Evolutionary conservation across 805 yeast species (phyloP).

Genomic region (Saturnispora zaruensis): DNA sequence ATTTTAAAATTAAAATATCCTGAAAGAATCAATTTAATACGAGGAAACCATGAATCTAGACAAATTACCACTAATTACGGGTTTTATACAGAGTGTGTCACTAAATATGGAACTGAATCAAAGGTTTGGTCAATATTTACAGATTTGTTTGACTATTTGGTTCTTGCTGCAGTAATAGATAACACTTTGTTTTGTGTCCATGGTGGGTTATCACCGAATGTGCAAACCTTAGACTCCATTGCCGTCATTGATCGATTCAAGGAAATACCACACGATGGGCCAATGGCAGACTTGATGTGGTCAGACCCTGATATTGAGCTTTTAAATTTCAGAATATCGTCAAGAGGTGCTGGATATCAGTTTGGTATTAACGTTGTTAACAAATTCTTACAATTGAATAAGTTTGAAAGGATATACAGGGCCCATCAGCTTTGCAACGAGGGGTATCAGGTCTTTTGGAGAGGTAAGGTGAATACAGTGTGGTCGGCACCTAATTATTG

Average conservation of each 20-base stretch:
- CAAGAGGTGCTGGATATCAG: constrained; percentile 97
- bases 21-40: constrained; percentile 62
- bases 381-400: constrained; percentile 71
- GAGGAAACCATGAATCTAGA: constrained; percentile 96
- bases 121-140: constrained; percentile 86
- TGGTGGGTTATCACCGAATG: constrained; percentile 93
- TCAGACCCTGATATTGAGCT: constrained; percentile 88
- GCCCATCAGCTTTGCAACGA: constrained; percentile 97
- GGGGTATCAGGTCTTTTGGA: constrained; percentile 88
- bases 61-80: constrained; percentile 98
- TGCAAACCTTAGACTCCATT: constrained; percentile 89
- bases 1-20: constrained; percentile 87
- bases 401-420: constrained; percentile 71
- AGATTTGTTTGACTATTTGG: constrained; percentile 85
- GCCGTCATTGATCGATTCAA: constrained; percentile 81
- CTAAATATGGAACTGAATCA: constrained; percentile 69
- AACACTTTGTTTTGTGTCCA: constrained; percentile 88
- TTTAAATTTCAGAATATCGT: constrained; percentile 75
- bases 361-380: constrained; percentile 89
- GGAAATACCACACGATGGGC: constrained; percentile 98
- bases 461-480: constrained; percentile 86
- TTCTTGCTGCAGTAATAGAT: constrained; percentile 84
- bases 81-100: constrained; percentile 86
- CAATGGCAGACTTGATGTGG: constrained; percentile 99
- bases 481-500: constrained; percentile 99